A percentile compares a stretch with the other conserved stretches of the same genome.
Conservation (phyloP, 352 stramenopile genomes). For the Phytophthora pisi region DNA sequence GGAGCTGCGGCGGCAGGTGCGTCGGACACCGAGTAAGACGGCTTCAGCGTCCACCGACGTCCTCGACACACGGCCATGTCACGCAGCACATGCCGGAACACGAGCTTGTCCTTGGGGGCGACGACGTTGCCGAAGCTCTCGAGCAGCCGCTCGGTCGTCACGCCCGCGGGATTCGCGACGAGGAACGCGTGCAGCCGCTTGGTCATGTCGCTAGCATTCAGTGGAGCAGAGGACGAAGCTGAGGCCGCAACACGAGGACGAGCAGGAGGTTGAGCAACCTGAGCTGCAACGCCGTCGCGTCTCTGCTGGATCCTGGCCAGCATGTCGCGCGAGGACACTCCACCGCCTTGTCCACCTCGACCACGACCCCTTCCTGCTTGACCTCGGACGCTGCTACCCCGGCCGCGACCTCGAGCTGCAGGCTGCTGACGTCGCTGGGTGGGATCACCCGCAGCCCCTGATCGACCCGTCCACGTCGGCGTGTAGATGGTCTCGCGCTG, state of each 20-base stretch:
- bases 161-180: constrained; percentile 47
- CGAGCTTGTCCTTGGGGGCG: constrained; percentile 86
- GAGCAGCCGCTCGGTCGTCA: constrained; percentile 91
- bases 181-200: constrained; percentile 89
- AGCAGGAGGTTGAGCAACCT: constrained; percentile 5
- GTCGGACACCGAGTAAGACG: constrained; percentile 45
- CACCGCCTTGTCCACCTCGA: constrained; percentile 25
- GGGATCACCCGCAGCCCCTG: constrained; percentile 70
- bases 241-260: not conserved
- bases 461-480: constrained; percentile 80
- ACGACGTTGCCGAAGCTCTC: constrained; percentile 87
- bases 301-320: constrained; percentile 59
- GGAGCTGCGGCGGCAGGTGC: not conserved
- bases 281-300: constrained; percentile 30
- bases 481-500: constrained; percentile 69
- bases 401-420: constrained; percentile 8
- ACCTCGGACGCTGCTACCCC: constrained; percentile 6
- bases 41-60: constrained; percentile 76
- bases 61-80: constrained; percentile 78
- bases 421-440: constrained; percentile 43
- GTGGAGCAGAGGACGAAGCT: constrained; percentile 1
- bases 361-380: constrained; percentile 18
- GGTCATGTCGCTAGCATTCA: constrained; percentile 64
- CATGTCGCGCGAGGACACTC: constrained; percentile 70
- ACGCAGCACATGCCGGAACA: constrained; percentile 86